A percentile compares a stretch with the other conserved stretches of the same genome.
These are phyloP conservation scores for Saccharum spontaneum DNA, from an alignment of 176 grass and related monocot genomes.

Conservation along the genomic window DNA sequence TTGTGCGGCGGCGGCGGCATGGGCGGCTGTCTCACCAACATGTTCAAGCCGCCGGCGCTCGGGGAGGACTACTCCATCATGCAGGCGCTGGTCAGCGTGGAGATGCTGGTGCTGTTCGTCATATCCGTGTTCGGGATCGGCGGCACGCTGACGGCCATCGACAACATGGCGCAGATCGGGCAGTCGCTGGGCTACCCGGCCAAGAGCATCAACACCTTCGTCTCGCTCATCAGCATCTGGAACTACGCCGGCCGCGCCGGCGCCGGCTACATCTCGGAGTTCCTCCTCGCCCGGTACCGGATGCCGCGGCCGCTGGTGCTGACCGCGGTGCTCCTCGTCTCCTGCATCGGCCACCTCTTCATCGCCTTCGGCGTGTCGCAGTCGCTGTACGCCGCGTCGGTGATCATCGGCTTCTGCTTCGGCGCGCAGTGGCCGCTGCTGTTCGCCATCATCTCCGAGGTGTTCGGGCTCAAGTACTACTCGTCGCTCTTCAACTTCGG, in stretches of 20 bases:
- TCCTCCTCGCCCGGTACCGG: conserved; percentile 59
- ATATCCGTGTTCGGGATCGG: conserved; percentile 76
- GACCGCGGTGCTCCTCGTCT: conserved; percentile 61
- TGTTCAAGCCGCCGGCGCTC: conserved; percentile 47
- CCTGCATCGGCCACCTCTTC: conserved; percentile 80
- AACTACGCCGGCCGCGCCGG: conserved; percentile 89
- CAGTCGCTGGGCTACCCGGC: conserved; percentile 72
- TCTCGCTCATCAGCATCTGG: conserved; percentile 91
- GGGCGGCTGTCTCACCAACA: conserved; percentile 9
- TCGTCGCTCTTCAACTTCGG: conserved; percentile 95
- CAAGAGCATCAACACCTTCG: conserved; percentile 82
- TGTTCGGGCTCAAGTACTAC: conserved; percentile 96
- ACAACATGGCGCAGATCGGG: conserved; percentile 97
- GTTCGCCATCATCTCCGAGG: conserved; percentile 90
- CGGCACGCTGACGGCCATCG: conserved; percentile 83
- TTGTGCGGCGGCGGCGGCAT: neutral
- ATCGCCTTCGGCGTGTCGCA: conserved; percentile 72
- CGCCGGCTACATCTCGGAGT: conserved; percentile 70
- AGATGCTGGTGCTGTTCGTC: conserved; percentile 56
- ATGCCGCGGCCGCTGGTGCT: conserved; percentile 70
- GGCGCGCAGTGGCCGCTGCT: conserved; percentile 88
- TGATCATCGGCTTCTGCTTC: conserved; percentile 89
- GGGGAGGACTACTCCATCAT: conserved; percentile 62
- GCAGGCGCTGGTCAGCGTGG: conserved; percentile 59
- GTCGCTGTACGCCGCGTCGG: conserved; percentile 69